These are phyloP conservation scores for Lachnellula willkommii DNA, from an alignment of 2,329 filamentous ascomycete species.

Conservation along the genomic window DNA sequence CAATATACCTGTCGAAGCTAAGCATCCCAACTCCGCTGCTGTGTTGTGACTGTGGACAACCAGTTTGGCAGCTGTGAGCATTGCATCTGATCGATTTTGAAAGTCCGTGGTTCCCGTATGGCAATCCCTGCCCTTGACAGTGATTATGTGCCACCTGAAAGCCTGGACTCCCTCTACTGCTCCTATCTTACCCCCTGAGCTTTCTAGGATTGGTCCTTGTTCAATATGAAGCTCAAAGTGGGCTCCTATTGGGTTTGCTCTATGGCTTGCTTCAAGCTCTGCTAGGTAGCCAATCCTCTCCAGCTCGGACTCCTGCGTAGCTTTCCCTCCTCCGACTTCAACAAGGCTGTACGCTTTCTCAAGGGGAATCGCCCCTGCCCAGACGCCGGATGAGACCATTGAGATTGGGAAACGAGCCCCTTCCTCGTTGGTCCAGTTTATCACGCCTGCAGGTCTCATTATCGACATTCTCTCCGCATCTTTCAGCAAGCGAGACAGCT, in stretches of 20 bases:
- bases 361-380: constrained; percentile 63
- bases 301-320: constrained; percentile 63
- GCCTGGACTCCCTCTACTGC: constrained; percentile 69
- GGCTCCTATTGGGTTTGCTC: constrained; percentile 60
- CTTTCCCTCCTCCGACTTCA: constrained; percentile 55
- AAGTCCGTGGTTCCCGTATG: constrained; percentile 74
- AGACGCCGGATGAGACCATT: constrained; percentile 71
- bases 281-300: constrained; percentile 69
- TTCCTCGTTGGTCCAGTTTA: constrained; percentile 78
- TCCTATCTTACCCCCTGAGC: constrained; percentile 56
- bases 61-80: constrained; percentile 62
- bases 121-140: constrained; percentile 60
- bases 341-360: constrained; percentile 55
- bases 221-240: constrained; percentile 86
- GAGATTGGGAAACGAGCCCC: constrained; percentile 73
- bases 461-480: neutral
- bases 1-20: constrained; percentile 64
- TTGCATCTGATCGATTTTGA: constrained; percentile 58
- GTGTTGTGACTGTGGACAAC: constrained; percentile 61
- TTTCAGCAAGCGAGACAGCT: no score
- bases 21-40: constrained; percentile 52
- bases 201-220: constrained; percentile 71
- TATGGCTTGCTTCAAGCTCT: constrained; percentile 47
- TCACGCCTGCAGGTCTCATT: constrained; percentile 42
- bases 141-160: constrained; percentile 68